Percentiles rank a stretch among this genome's conserved stretches.
These are phyloP conservation scores for Eimeria praecox DNA, from an alignment of 169 alveolate genomes.

Conservation along the genomic window DNA sequence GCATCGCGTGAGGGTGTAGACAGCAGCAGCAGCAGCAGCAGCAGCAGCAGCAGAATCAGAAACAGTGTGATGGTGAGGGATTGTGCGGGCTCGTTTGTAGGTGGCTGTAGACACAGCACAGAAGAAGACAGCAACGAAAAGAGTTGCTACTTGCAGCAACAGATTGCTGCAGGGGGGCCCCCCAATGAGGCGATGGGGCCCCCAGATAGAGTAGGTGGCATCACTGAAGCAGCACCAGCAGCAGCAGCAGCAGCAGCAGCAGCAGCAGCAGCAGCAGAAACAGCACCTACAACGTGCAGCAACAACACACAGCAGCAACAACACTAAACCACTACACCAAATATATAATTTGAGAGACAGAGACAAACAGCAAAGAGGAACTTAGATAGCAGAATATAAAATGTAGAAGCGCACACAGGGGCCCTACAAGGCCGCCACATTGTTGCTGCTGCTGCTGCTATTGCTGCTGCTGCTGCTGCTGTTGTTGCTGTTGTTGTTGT, in stretches of 20 bases:
- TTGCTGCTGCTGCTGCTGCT: not conserved
- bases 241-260: constrained; percentile 4
- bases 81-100: not conserved
- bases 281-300: constrained; percentile 26
- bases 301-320: constrained; percentile 6
- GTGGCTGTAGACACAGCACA: not conserved
- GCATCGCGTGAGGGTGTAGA: no score
- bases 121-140: not conserved
- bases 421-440: not conserved
- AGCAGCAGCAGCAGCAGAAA: not conserved
- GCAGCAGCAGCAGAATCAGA: constrained; percentile 2
- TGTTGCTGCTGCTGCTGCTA: constrained; percentile 50
- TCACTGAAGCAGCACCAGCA: not conserved
- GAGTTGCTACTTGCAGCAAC: no score
- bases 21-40: constrained; percentile 44
- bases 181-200: no score
- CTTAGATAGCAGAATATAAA: no score
- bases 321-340: constrained; percentile 21
- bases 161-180: no score
- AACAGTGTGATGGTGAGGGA: not conserved
- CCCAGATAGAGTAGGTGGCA: no score
- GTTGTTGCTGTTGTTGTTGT: no score
- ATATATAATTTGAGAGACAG: no score
- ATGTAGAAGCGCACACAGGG: no score
- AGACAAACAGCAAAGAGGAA: no score